Base-by-base conservation (phyloP, 2,329 filamentous ascomycete genomes). In the Nannizziopsis arthrosporioides region DNA sequence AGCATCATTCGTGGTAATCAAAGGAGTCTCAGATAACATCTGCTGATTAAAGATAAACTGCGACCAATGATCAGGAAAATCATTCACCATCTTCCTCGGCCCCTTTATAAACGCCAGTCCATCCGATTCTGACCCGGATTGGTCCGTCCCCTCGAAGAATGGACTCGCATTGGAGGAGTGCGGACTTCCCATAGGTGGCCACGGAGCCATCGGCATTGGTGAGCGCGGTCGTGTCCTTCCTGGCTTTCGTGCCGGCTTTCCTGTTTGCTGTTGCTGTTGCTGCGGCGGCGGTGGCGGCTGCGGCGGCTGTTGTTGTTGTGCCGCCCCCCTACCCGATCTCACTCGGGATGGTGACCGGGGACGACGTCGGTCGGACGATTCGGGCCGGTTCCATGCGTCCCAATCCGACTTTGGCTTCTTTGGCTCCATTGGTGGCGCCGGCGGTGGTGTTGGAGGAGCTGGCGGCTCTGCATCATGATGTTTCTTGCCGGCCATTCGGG, bases 31-130 rank as follows among this genome's bases (percentile, higher is more conserved):
- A 19, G 54, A 50, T 6, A 63, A 53, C 11, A 57, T 53, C 42
- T 51, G 51, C 17, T 59, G 56, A 3, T 56, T 47, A 40, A 71
- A 72, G 0, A 70, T 62, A 6, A 56, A 59, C 44, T 59, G 62
- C 2, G 68, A 62, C 70, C 70, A 73, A 55, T 72, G 70, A 8
- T 61, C 59, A 45, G 58, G 53, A 1, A 64, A 65, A 22, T 59
- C 57, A 27, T 27, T 27, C 15, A 61, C 63, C 2, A 60, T 61
- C 15, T 30, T 10, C 36, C n/a, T 46, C 34, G 9, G n/a, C 35
- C 1, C 5, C n/a, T 14, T 46, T 39, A 14, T 40, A n/a, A 31
- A 37, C 38, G n/a, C 27, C 18, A 11, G 27, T 39, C 36, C 22
- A 27, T 27, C 19, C 45, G 42, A 39, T 10, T 15, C n/a, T 32